Percentiles rank a stretch among this genome's conserved stretches.
These are phyloP conservation scores for Ziziphus jujuba DNA, from an alignment of 306 rosid species.

Conservation along the genomic window DNA sequence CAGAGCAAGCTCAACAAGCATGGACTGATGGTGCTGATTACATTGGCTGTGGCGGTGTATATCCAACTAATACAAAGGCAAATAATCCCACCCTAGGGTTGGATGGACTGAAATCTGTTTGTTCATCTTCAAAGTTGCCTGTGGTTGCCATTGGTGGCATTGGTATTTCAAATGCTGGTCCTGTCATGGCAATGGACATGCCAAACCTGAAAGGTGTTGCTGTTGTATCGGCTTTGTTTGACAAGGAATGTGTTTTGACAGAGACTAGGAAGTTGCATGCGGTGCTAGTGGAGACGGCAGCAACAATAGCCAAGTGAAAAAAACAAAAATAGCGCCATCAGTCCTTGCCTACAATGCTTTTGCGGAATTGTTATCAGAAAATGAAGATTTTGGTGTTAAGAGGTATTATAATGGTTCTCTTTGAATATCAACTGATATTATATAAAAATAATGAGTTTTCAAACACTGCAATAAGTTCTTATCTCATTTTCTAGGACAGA, in stretches of 20 bases:
- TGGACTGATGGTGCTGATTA: slow-evolving; percentile 84
- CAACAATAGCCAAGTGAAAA: slow-evolving; percentile 27
- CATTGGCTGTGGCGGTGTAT: slow-evolving; percentile 88
- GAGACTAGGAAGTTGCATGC: slow-evolving; percentile 66
- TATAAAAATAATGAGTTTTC: too few species aligned
- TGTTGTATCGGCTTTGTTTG: slow-evolving; percentile 84
- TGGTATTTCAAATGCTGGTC: slow-evolving; percentile 50
- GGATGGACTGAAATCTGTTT: slow-evolving; percentile 66
- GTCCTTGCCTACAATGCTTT: too few species aligned
- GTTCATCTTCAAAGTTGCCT: slow-evolving; percentile 71
- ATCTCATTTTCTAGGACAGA: too few species aligned
- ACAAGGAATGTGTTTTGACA: slow-evolving; percentile 56
- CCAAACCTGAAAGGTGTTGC: slow-evolving; percentile 84
- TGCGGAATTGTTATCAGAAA: neutral
- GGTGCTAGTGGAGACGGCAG: slow-evolving; percentile 40
- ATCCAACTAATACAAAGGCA: slow-evolving; percentile 74
- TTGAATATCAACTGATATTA: too few species aligned
- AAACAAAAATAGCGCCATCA: slow-evolving; percentile 24
- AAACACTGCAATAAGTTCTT: too few species aligned
- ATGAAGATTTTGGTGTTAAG: neutral
- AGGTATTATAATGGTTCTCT: neutral
- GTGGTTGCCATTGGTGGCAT: slow-evolving; percentile 97
- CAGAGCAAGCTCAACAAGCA: slow-evolving; percentile 81
- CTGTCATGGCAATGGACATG: slow-evolving; percentile 61
- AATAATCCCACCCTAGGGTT: slow-evolving; percentile 74